Conservation (phyloP, 257 asterid species). For the Scutellaria minor region DNA sequence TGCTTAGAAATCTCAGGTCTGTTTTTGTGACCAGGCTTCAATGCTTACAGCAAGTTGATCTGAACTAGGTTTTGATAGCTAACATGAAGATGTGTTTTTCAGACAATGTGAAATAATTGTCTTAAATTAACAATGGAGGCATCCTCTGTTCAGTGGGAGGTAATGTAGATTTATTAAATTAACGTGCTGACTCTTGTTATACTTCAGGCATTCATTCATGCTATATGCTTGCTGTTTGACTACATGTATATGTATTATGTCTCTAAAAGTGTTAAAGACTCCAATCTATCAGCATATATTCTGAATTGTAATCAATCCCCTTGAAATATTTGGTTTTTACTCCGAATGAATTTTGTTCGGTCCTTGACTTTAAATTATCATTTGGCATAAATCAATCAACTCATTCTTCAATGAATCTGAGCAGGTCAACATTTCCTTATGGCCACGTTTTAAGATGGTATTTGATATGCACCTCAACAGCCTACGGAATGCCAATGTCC, state of each 20-base stretch:
- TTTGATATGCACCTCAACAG: constrained; percentile 98
- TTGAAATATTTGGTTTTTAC: constrained; percentile 26
- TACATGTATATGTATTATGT: no score
- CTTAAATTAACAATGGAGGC: no score
- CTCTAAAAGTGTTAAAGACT: not conserved
- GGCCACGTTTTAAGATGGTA: constrained; percentile 99
- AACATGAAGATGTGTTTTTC: no score
- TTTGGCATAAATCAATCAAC: constrained; percentile 12
- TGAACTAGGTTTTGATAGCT: not conserved
- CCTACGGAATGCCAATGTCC: constrained; percentile 81
- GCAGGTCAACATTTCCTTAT: constrained; percentile 92
- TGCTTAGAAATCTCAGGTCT: not conserved
- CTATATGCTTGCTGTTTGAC: not conserved
- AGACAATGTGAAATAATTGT: no score
- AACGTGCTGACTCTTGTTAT: not conserved
- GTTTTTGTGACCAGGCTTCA: not conserved
- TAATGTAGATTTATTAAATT: no score
- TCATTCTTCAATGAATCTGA: constrained; percentile 38
- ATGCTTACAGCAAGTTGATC: not conserved
- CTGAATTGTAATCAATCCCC: constrained; percentile 26
- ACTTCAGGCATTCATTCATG: constrained; percentile 12
- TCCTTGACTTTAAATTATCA: not conserved
- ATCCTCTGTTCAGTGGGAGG: no score
- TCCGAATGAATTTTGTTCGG: not conserved
- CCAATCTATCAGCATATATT: not conserved